These are phyloP conservation scores for Plantago ovata DNA, from an alignment of 257 asterid species.

Conservation along the genomic window DNA sequence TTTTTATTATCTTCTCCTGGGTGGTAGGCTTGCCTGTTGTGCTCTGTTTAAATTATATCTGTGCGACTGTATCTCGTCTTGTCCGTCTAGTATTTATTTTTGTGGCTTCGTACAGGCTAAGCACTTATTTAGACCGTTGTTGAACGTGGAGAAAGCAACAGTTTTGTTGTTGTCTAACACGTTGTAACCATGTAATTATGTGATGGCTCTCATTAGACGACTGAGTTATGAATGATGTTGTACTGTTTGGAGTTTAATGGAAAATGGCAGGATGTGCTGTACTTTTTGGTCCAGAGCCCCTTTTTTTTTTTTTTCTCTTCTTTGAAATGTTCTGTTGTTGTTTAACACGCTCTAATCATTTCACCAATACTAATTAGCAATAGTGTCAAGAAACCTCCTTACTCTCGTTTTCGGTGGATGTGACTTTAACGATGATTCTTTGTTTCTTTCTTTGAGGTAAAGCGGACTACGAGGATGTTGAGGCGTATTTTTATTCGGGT, in stretches of 20 bases:
- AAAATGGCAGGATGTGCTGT: neutral
- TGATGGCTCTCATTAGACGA: conserved; percentile 13
- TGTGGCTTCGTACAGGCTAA: conserved; percentile 22
- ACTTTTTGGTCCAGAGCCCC: neutral
- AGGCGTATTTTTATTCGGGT: no score
- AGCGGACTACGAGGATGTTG: no score
- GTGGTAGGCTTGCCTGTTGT: neutral
- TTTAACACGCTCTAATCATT: no score
- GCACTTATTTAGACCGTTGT: conserved; percentile 11
- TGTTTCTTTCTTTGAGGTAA: no score
- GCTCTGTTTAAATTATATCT: conserved; percentile 21
- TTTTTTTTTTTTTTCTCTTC: no score
- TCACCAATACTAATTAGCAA: no score
- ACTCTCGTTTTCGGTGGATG: no score
- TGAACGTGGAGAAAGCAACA: conserved; percentile 22
- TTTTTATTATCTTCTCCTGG: neutral
- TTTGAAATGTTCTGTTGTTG: no score
- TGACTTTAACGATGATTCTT: no score
- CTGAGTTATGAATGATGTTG: neutral
- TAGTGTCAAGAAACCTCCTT: no score
- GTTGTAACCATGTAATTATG: conserved; percentile 20
- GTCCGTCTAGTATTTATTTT: neutral
- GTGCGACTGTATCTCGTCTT: conserved; percentile 14
- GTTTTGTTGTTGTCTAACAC: neutral
- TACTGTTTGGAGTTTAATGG: conserved; percentile 2